Evolutionary conservation across 2,329 filamentous ascomycete species (phyloP).

Genomic region (Pseudogymnoascus destructans): DNA sequence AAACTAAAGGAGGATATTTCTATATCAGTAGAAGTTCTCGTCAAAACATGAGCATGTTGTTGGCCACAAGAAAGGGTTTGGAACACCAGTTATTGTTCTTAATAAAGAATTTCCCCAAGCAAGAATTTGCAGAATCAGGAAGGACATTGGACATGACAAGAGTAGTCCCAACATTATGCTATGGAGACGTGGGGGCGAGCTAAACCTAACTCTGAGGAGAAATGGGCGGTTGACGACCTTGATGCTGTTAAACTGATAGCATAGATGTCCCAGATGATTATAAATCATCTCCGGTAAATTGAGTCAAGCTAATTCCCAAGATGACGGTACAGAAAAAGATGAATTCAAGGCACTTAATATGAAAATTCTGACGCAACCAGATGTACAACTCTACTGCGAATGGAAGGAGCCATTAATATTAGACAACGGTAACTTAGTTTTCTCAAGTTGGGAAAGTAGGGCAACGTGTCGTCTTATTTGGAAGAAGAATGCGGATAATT

Average conservation of each 20-base stretch:
- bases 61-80: constrained; percentile 11
- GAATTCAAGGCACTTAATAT: neutral
- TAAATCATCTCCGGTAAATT: neutral
- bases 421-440: neutral
- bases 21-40: neutral
- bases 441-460: neutral
- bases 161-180: constrained; percentile 9
- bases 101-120: constrained; percentile 9
- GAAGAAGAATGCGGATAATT: neutral
- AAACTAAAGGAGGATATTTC: constrained; percentile 8
- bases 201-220: constrained; percentile 2
- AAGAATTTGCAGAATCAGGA: constrained; percentile 12
- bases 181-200: constrained; percentile 10
- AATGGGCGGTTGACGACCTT: neutral
- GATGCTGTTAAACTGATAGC: neutral
- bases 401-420: neutral
- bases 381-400: neutral
- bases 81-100: constrained; percentile 9
- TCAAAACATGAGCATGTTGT: neutral
- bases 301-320: neutral
- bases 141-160: constrained; percentile 3
- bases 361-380: neutral
- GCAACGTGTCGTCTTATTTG: neutral
- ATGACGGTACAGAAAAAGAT: neutral
- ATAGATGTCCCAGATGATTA: neutral